Percentiles rank a stretch among this genome's conserved stretches.
Evolutionary conservation across 495 filamentous ascomycete genomes (phyloP).

Genomic region (Penicillium odoratum): DNA sequence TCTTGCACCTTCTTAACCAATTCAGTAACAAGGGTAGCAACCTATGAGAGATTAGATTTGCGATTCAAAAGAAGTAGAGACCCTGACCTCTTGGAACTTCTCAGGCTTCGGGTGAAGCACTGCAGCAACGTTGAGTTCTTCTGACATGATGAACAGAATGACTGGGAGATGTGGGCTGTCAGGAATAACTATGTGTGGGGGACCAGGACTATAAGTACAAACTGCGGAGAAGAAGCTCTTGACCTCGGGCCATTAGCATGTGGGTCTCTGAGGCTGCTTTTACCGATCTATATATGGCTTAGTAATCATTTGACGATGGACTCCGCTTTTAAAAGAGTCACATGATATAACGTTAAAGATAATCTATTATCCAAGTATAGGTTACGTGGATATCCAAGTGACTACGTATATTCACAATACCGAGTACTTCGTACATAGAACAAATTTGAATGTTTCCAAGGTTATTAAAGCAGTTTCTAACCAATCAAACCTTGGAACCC

Average conservation of each 20-base stretch:
- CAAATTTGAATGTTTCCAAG: not conserved
- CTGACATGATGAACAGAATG: constrained; percentile 18
- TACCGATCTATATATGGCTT: too few species aligned
- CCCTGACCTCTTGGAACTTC: constrained; percentile 32
- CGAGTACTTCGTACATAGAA: not conserved
- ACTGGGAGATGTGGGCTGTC: not conserved
- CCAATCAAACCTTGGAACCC: not conserved
- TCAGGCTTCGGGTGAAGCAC: constrained; percentile 33
- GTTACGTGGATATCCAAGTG: not conserved
- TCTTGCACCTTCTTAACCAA: constrained; percentile 32
- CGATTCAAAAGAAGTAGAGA: not conserved
- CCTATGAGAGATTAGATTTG: constrained; percentile 10
- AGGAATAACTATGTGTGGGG: not conserved
- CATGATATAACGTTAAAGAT: too few species aligned
- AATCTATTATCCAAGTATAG: too few species aligned
- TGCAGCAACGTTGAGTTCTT: constrained; percentile 33
- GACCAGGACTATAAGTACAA: too few species aligned
- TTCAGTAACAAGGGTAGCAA: constrained; percentile 23
- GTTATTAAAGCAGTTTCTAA: not conserved
- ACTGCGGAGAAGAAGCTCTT: too few species aligned
- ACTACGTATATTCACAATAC: too few species aligned
- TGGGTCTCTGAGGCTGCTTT: too few species aligned
- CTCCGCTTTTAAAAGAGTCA: too few species aligned
- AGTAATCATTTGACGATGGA: too few species aligned
- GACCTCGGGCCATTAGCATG: too few species aligned